Base-by-base conservation (phyloP, 805 yeast genomes). In the Hanseniaspora lachancei region DNA sequence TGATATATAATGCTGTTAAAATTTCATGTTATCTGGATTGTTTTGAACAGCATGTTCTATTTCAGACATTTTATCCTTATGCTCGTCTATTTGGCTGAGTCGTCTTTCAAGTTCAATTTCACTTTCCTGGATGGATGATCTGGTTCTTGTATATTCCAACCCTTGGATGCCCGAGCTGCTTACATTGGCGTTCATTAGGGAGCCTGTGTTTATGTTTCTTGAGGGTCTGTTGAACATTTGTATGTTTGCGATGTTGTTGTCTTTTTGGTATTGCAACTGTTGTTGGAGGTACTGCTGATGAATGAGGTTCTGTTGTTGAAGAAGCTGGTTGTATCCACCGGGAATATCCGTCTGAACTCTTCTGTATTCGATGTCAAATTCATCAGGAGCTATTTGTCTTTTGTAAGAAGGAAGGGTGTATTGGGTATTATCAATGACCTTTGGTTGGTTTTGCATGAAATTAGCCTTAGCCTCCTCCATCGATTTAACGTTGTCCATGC, bases 291-390 rank as follows among this genome's bases (percentile, higher is more conserved):
- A 53, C 18, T 53, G 56, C 8, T 53, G 49, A 9, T 46, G 49
- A 24, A 52, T 20, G 35, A 42, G 24, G 12, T 35, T 35, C 4
- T 51, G 48, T 8, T 51, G 55, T n/a, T 43, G 39, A 9, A 43
- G 44, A 16, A 46, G 32, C 29, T 53, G 56, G 36, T 53, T 46
- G 42, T 43, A 53, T 46, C 56, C 56, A 29, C 56, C 56, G 21
- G 56, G 56, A 46, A 53, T 53, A 39, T 53, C 56, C 15, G 56
- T 53, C 21, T 53, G 56, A 5, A 53, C 56, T 53, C 56, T 53
- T 53, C 56, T 53, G 36, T 38, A 53, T 5, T 53, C 56, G 24
- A n/a, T 21, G 12, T 53, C 50, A 46, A 53, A 53, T 16, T 44
- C 40, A 21, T 53, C 56, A 13, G 50, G 56, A 1, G 50, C 40